Conservation (phyloP, 345 rosid species). For the Cardamine occulta region DNA sequence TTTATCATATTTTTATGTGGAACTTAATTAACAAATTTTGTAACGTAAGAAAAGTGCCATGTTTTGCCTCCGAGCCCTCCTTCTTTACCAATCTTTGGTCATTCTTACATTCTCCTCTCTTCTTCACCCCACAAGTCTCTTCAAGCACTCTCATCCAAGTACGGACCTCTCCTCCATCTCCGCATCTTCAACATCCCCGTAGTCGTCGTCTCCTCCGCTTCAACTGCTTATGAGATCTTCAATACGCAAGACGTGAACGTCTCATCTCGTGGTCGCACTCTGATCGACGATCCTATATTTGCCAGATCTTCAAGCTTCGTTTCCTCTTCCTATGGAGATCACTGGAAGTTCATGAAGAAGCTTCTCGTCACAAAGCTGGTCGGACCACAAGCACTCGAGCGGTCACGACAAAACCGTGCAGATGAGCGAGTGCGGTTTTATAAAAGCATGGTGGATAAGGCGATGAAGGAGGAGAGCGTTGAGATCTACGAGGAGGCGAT, state of each 20-base stretch:
- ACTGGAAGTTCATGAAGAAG: constrained; percentile 41
- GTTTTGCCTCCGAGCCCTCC: constrained; percentile 38
- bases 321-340: constrained; percentile 24
- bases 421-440: constrained; percentile 31
- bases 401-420: constrained; percentile 18
- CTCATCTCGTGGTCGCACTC: not conserved
- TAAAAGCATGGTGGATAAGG: constrained; percentile 19
- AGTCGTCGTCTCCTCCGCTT: constrained; percentile 31
- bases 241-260: constrained; percentile 20
- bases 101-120: constrained; percentile 19
- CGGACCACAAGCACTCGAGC: constrained; percentile 18
- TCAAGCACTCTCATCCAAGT: constrained; percentile 21
- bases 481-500: constrained; percentile 17
- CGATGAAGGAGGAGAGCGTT: constrained; percentile 20
- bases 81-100: constrained; percentile 15
- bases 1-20: too few species aligned
- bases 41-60: too few species aligned
- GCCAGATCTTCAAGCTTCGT: constrained; percentile 15
- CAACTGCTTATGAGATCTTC: constrained; percentile 18
- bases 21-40: too few species aligned
- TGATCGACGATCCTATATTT: constrained; percentile 7
- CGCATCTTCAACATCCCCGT: constrained; percentile 18
- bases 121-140: constrained; percentile 11
- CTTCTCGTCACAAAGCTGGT: constrained; percentile 32
- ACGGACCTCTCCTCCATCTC: constrained; percentile 30